Base-by-base conservation (phyloP, 2,329 filamentous ascomycete species). In the Colletotrichum sp. region DNA sequence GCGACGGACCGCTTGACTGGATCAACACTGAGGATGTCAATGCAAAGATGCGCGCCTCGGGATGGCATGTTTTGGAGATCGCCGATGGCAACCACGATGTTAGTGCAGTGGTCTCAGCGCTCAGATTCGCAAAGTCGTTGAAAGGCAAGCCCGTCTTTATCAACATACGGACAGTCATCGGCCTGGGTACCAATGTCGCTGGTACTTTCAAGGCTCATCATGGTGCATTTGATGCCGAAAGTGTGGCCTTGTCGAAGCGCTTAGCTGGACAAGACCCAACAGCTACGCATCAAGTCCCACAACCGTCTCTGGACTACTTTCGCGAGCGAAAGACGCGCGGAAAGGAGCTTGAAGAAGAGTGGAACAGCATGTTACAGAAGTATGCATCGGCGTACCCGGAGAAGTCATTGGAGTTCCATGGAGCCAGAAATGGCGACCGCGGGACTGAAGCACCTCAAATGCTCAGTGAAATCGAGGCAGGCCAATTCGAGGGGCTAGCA, bases 131-230 rank as follows among this genome's bases (percentile, higher is more conserved):
- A 18, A 52, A 66, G 10, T 30, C 64, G 24, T 78, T 81, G 3
- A 85, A 26, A 28, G 84, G 86, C 2, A 89, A 89, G 80, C 90
- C 90, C 0, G 87, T 86, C 0, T 92, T 92, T 76, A 88, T 92
- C 83, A 92, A 92, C 76, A 83, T 91, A 24, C 86, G 85, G 4
- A 92, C 90, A 0, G 83, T 89, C n/a, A 92, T 92, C 64, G 90
- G 90, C 3, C 70, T 90, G 2, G 89, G 88, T 4, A 90, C 85
- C 63, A 81, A 82, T 2, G 84, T 85, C 0, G 86, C 86, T 0
- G 88, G 88, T 9, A 83, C 88, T 16, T 90, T 90, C 6, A 86
- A 85, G 9, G 88, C 90, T 0, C 92, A 93, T 76, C 90, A 90
- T n/a, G 90, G 88, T 4, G 89, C 65, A 4, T 66, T 66, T 15